Evolutionary conservation across 1,284 basidiomycete genomes (phyloP).

Genomic region (Retiboletus flavoniger): DNA sequence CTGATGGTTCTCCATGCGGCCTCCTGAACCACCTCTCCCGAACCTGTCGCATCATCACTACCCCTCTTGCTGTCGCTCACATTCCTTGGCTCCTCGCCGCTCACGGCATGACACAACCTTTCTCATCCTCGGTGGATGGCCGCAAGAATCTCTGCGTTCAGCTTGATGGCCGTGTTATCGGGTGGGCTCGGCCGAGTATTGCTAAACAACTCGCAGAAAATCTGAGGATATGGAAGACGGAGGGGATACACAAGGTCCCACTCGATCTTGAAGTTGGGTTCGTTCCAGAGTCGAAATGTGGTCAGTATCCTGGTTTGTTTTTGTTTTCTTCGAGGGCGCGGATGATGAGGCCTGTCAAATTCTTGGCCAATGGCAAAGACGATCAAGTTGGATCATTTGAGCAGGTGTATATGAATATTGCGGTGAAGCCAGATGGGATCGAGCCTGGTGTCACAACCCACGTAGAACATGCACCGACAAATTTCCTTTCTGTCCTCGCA

Average conservation of each 20-base stretch:
- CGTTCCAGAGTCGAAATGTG: slow-evolving; percentile 87
- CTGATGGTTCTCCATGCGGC: slow-evolving; percentile 97
- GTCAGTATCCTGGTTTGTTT: slow-evolving; percentile 97
- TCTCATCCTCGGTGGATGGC: slow-evolving; percentile 78
- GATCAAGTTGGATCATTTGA: slow-evolving; percentile 97
- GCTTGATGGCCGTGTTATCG: slow-evolving; percentile 92
- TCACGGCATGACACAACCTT: slow-evolving; percentile 94
- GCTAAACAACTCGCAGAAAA: slow-evolving; percentile 80
- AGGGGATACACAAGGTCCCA: slow-evolving; percentile 79
- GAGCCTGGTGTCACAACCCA: slow-evolving; percentile 83
- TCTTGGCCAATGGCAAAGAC: slow-evolving; percentile 79
- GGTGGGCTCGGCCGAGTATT: slow-evolving; percentile 84
- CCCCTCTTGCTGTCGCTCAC: slow-evolving; percentile 72
- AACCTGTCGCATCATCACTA: slow-evolving; percentile 89
- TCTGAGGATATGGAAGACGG: slow-evolving; percentile 95
- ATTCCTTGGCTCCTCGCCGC: slow-evolving; percentile 82
- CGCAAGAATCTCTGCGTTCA: slow-evolving; percentile 85
- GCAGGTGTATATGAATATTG: slow-evolving; percentile 99
- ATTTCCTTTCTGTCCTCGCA: slow-evolving; percentile 87
- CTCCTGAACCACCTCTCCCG: slow-evolving; percentile 96
- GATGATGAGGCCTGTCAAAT: slow-evolving; percentile 99
- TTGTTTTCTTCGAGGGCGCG: slow-evolving; percentile 86
- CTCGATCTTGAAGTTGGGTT: slow-evolving; percentile 95
- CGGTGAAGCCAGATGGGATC: slow-evolving; percentile 87
- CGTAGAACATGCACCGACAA: slow-evolving; percentile 93